Percentiles rank a stretch among this genome's conserved stretches.
phyloP scores from a whole-genome alignment of 208 protist species.

The Endotrypanum monterogeii region DNA sequence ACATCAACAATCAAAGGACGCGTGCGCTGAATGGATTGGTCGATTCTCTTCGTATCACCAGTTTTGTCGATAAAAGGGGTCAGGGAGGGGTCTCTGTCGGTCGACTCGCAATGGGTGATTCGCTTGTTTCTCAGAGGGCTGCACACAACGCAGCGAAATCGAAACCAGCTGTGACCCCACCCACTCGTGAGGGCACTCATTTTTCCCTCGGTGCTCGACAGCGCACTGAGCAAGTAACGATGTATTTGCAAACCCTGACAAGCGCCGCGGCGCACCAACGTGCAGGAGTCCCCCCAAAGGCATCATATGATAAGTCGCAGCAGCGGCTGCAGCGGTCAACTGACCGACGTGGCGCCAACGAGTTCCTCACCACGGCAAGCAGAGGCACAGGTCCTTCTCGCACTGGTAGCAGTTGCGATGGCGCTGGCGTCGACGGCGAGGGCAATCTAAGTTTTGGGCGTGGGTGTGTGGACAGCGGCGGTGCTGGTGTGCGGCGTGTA shows the following conservation, averaged over 20 bases:
- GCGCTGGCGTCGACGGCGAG: neutral
- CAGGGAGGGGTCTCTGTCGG: neutral
- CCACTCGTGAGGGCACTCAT: neutral
- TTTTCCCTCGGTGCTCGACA: neutral
- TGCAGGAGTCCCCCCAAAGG: neutral
- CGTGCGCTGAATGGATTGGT: neutral
- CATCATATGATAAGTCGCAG: neutral
- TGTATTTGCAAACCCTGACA: conserved; percentile 13
- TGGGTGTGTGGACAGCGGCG: neutral
- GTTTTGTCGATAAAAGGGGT: neutral
- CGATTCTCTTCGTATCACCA: neutral
- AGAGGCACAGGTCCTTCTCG: neutral
- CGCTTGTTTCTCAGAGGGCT: neutral
- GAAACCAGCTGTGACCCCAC: neutral
- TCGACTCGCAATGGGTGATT: neutral
- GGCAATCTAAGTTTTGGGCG: neutral
- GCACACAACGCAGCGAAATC: neutral
- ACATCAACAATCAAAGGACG: neutral
- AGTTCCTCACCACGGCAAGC: neutral
- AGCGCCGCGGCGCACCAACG: neutral
- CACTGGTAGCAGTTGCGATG: neutral
- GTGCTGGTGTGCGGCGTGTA: neutral
- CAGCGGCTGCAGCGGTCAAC: neutral
- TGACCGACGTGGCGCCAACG: conserved; percentile 9
- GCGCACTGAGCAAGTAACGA: conserved; percentile 24